Evolutionary conservation across 148 eudicot genomes (phyloP).

Genomic region (Nepenthes gracilis): DNA sequence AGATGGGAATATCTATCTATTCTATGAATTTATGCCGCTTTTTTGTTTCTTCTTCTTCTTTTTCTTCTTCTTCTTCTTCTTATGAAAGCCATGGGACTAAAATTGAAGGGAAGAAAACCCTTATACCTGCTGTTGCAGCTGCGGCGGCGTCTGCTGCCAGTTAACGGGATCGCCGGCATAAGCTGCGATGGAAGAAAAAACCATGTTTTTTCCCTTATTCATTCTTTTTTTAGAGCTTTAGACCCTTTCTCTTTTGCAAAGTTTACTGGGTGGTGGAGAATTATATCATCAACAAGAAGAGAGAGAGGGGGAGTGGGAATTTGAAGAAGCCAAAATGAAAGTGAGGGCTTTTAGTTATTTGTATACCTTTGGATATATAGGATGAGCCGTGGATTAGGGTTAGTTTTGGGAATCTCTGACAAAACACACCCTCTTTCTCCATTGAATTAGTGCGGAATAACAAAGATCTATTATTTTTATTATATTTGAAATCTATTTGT

Average conservation of each 20-base stretch:
- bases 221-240: slow-evolving; percentile 5
- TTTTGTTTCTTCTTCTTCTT: neutral
- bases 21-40: neutral
- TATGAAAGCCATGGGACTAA: slow-evolving; percentile 23
- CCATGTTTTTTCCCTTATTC: slow-evolving; percentile 25
- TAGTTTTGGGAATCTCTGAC: too few relatives aligned
- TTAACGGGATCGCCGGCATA: slow-evolving; percentile 56
- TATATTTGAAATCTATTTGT: too few relatives aligned
- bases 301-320: too few relatives aligned
- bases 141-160: slow-evolving; percentile 37
- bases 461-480: too few relatives aligned
- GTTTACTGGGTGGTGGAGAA: slow-evolving; percentile 56
- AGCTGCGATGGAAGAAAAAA: slow-evolving; percentile 57
- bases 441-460: too few relatives aligned
- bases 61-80: slow-evolving; percentile 8
- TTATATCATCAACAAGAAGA: slow-evolving; percentile 26
- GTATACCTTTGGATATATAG: neutral
- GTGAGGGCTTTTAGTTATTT: too few relatives aligned
- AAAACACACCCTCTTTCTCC: too few relatives aligned
- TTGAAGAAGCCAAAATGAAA: too few relatives aligned
- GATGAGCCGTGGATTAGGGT: too few relatives aligned
- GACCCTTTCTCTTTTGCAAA: slow-evolving; percentile 46
- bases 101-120: slow-evolving; percentile 7
- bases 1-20: slow-evolving; percentile 34
- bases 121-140: slow-evolving; percentile 6